Conservation (phyloP, 1,284 basidiomycete genomes). For the Cutaneotrichosporon sp. region DNA sequence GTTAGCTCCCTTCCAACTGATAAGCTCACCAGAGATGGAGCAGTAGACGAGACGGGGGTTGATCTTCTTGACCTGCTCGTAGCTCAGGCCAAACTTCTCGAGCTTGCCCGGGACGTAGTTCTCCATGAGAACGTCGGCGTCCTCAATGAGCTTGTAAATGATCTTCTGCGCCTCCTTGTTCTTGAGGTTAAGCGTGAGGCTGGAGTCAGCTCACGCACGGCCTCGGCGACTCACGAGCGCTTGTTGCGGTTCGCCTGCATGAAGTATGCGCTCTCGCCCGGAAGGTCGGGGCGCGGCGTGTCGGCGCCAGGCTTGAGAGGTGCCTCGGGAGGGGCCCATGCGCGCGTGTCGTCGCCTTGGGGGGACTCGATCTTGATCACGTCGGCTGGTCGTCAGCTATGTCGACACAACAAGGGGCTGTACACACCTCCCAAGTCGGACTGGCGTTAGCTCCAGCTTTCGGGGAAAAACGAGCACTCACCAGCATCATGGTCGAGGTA, state of each 20-base stretch:
- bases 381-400: constrained; percentile 58
- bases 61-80: constrained; percentile 69
- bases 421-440: constrained; percentile 33
- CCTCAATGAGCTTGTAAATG: constrained; percentile 63
- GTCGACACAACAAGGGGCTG: not conserved
- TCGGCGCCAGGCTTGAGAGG: constrained; percentile 47
- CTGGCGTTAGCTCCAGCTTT: constrained; percentile 15
- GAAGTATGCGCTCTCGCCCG: constrained; percentile 90
- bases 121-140: constrained; percentile 81
- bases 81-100: constrained; percentile 75
- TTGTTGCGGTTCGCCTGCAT: constrained; percentile 85
- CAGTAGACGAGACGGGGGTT: constrained; percentile 83
- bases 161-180: constrained; percentile 69
- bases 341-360: constrained; percentile 84
- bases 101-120: constrained; percentile 73
- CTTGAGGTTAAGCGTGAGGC: constrained; percentile 82
- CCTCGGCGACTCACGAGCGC: constrained; percentile 53
- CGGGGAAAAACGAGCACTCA: constrained; percentile 56
- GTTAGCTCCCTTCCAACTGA: not conserved
- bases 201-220: constrained; percentile 18
- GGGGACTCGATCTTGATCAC: constrained; percentile 83
- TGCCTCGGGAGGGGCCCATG: constrained; percentile 74
- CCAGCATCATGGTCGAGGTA: constrained; percentile 81
- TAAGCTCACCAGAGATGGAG: constrained; percentile 69
- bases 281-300: constrained; percentile 58